Conservation (phyloP, 495 filamentous ascomycete species). For the Daldinia bambusicola region DNA sequence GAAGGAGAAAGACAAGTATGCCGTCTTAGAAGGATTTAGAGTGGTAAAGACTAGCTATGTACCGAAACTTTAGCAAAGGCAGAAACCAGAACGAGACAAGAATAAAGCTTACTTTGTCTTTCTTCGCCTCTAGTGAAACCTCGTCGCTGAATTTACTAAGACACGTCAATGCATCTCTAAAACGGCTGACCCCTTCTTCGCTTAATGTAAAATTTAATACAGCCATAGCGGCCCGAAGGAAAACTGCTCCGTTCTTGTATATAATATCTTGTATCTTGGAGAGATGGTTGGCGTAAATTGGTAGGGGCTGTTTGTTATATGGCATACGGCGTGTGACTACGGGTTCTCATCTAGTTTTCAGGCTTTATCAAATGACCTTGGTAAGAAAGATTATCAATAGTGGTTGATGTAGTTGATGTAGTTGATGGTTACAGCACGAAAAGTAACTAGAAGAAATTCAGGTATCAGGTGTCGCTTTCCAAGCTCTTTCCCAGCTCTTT, state of each 20-base stretch:
- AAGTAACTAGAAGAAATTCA: neutral
- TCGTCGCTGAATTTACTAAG: constrained; percentile 92
- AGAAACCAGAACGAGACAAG: neutral
- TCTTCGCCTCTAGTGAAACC: constrained; percentile 84
- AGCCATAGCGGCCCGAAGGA: constrained; percentile 61
- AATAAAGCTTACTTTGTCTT: constrained; percentile 67
- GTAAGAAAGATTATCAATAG: neutral
- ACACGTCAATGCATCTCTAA: constrained; percentile 88
- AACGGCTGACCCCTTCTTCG: constrained; percentile 73
- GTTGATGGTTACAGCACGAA: neutral
- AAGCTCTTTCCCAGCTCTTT: neutral
- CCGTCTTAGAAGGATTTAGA: constrained; percentile 92
- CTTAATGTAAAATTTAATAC: constrained; percentile 81
- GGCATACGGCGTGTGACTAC: neutral
- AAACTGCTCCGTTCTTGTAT: neutral
- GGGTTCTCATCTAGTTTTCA: too few species aligned
- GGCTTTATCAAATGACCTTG: neutral
- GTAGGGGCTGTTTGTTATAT: neutral
- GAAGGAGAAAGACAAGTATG: constrained; percentile 85
- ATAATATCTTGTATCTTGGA: neutral
- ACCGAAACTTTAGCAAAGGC: constrained; percentile 15
- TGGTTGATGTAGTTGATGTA: neutral
- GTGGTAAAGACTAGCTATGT: constrained; percentile 81
- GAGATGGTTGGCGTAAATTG: neutral
- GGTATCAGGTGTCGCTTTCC: neutral